These are phyloP conservation scores for Mycena belliarum DNA, from an alignment of 768 basidiomycete species.

Conservation along the genomic window DNA sequence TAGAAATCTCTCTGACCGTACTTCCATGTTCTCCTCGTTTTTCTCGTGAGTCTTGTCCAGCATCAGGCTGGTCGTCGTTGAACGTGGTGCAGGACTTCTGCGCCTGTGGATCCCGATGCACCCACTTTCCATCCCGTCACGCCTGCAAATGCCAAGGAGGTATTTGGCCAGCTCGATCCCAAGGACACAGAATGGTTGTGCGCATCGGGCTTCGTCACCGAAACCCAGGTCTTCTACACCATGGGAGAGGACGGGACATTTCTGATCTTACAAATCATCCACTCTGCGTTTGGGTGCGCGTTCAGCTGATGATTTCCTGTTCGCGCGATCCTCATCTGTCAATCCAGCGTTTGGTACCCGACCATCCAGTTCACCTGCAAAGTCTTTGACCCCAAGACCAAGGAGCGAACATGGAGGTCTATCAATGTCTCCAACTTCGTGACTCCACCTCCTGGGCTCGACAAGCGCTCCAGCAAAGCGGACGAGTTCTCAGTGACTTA, in stretches of 20 bases:
- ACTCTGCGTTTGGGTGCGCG: conserved; percentile 85
- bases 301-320: conserved; percentile 2
- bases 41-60: conserved; percentile 63
- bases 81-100: conserved; percentile 42
- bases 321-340: conserved; percentile 12
- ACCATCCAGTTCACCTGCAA: conserved; percentile 95
- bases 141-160: conserved; percentile 50
- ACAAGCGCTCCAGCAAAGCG: conserved; percentile 84
- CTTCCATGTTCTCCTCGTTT: conserved; percentile 69
- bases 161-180: conserved; percentile 74
- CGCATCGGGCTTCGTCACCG: conserved; percentile 81
- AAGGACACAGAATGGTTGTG: conserved; percentile 85
- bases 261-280: conserved; percentile 83
- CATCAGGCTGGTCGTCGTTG: background rate
- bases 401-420: conserved; percentile 81
- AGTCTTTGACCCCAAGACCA: conserved; percentile 75
- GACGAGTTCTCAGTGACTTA: conserved; percentile 81
- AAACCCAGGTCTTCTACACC: conserved; percentile 89
- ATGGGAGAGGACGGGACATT: conserved; percentile 77
- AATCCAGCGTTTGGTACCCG: conserved; percentile 83
- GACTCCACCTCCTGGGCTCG: conserved; percentile 70
- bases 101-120: conserved; percentile 63
- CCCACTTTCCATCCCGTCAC: conserved; percentile 87
- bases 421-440: conserved; percentile 81
- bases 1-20: background rate